These are phyloP conservation scores for Gynostemma pentaphyllum DNA, from an alignment of 306 rosid species.

Conservation along the genomic window DNA sequence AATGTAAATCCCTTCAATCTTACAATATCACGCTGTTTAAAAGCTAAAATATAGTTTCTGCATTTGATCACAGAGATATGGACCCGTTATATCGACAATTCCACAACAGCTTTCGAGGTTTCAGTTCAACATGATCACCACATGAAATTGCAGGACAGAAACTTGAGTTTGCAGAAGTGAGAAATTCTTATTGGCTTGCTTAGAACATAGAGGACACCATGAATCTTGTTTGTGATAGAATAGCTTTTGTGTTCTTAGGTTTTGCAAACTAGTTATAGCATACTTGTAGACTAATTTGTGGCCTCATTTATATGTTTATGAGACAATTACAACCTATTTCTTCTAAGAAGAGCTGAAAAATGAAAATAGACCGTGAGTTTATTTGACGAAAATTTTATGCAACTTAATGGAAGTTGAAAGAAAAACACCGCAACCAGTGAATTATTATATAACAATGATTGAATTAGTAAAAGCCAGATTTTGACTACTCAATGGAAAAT, in stretches of 20 bases:
- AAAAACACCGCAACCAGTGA: no score
- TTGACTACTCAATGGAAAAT: neutral
- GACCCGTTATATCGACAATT: slow-evolving; percentile 93
- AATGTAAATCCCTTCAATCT: neutral
- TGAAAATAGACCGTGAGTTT: neutral
- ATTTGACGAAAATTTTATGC: neutral
- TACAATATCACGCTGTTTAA: neutral
- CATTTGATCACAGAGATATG: slow-evolving; percentile 66
- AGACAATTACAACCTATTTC: neutral
- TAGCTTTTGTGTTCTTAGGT: no score
- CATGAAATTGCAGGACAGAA: slow-evolving; percentile 10
- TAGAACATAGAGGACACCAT: neutral
- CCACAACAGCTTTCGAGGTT: slow-evolving; percentile 98
- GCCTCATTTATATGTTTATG: neutral
- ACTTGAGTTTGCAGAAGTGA: neutral
- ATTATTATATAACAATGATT: neutral
- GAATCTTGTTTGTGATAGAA: slow-evolving; percentile 1
- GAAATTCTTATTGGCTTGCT: neutral
- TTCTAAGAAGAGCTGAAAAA: neutral
- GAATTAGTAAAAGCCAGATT: neutral
- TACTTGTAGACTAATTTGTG: neutral
- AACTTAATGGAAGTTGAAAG: no score
- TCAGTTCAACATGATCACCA: slow-evolving; percentile 94
- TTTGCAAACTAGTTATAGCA: neutral
- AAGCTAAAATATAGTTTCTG: neutral